These are phyloP conservation scores for Sugiyamaella sp. DNA, from an alignment of 1,139 yeast genomes.

Conservation along the genomic window DNA sequence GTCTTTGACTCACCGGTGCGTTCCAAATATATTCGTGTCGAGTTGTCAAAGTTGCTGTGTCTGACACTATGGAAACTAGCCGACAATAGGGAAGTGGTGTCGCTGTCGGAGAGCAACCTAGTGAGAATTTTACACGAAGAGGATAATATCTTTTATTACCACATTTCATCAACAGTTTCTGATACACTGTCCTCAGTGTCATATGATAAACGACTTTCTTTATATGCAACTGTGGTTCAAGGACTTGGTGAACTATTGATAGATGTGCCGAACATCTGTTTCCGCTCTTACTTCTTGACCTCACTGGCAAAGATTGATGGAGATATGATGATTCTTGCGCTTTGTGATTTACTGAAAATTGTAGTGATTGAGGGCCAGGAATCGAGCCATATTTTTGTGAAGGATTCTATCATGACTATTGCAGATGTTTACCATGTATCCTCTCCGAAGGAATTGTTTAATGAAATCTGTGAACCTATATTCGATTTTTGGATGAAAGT, in stretches of 20 bases:
- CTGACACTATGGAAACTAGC: background rate
- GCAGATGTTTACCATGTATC: background rate
- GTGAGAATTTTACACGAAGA: slow-evolving; percentile 4
- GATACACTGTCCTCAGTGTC: background rate
- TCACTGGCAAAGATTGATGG: slow-evolving; percentile 8
- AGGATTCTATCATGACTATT: slow-evolving; percentile 6
- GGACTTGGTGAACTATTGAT: slow-evolving; percentile 5
- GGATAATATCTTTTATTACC: background rate
- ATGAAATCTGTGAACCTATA: slow-evolving; percentile 42
- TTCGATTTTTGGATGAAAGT: slow-evolving; percentile 47
- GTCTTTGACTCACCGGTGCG: slow-evolving; percentile 17
- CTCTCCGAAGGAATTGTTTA: slow-evolving; percentile 37
- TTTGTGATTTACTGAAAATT: slow-evolving; percentile 3
- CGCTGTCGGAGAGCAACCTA: background rate
- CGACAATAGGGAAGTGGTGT: background rate
- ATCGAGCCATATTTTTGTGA: slow-evolving; percentile 11
- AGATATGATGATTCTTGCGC: slow-evolving; percentile 3
- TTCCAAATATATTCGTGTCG: slow-evolving; percentile 5
- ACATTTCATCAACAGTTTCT: background rate
- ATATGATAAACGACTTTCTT: background rate
- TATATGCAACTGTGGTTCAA: background rate
- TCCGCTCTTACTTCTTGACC: background rate
- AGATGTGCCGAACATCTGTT: slow-evolving; percentile 13
- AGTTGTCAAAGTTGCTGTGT: slow-evolving; percentile 8
- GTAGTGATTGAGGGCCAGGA: slow-evolving; percentile 1